These are phyloP conservation scores for Boletus rubescentipes DNA, from an alignment of 768 basidiomycete genomes.

Conservation along the genomic window DNA sequence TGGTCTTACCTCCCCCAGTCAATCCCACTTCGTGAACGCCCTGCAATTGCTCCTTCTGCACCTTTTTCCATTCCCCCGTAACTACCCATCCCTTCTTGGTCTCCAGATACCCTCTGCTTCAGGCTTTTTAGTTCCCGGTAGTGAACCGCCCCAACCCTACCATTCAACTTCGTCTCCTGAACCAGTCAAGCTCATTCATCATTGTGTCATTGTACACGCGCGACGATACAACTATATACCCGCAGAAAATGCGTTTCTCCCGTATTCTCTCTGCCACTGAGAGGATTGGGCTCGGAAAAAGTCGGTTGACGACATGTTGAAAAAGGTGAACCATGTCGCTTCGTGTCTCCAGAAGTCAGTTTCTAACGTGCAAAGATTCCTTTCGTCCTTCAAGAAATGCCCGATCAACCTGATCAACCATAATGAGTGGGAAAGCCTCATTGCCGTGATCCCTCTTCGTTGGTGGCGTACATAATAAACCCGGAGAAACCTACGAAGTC, in stretches of 20 bases:
- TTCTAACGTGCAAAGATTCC: constrained; percentile 61
- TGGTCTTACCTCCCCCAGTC: too few relatives aligned
- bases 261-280: too few relatives aligned
- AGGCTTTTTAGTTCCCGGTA: constrained; percentile 83
- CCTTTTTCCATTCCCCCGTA: too few relatives aligned
- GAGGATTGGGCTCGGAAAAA: too few relatives aligned
- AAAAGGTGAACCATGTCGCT: constrained; percentile 54
- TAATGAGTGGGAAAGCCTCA: constrained; percentile 77
- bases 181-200: constrained; percentile 88
- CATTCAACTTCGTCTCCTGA: constrained; percentile 85
- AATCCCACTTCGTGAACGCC: too few relatives aligned
- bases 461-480: constrained; percentile 49
- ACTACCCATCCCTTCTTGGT: too few relatives aligned
- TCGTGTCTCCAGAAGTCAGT: constrained; percentile 67
- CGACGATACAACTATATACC: too few relatives aligned
- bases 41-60: too few relatives aligned
- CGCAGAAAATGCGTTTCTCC: constrained; percentile 86
- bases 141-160: constrained; percentile 70
- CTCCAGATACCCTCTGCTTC: too few relatives aligned
- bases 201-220: constrained; percentile 88
- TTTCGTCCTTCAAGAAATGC: constrained; percentile 79
- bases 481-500: constrained; percentile 61
- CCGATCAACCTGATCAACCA: constrained; percentile 89
- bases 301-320: too few relatives aligned
- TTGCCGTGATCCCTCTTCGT: constrained; percentile 86